phyloP scores from a whole-genome alignment of 345 rosid species.

The sweet orange (Citrus sinensis) region DVS_A1.0 CM039167.1:6325501-6326000 shows the following conservation, averaged over 20 bases:
- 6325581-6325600: neutral
- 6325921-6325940: neutral
- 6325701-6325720: neutral
- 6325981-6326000: slow-evolving; percentile 2
- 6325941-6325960: neutral
- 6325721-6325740: slow-evolving; percentile 57
- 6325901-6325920: slow-evolving; percentile 16
- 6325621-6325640: neutral
- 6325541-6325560: neutral
- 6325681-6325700: neutral
- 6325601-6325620: neutral
- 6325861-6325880: slow-evolving; percentile 6
- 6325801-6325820: slow-evolving; percentile 25
- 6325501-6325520: neutral
- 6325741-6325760: slow-evolving; percentile 51
- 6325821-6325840: slow-evolving; percentile 22
- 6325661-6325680: neutral
- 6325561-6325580: neutral
- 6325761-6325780: slow-evolving; percentile 32
- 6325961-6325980: neutral
- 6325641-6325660: neutral
- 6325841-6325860: slow-evolving; percentile 13
- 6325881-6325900: slow-evolving; percentile 25
- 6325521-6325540: neutral
- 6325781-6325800: slow-evolving; percentile 35